Evolutionary conservation across 228 moss, liverwort and hornwort species (phyloP).

Genomic region (Sphagnum fallax): DNA sequence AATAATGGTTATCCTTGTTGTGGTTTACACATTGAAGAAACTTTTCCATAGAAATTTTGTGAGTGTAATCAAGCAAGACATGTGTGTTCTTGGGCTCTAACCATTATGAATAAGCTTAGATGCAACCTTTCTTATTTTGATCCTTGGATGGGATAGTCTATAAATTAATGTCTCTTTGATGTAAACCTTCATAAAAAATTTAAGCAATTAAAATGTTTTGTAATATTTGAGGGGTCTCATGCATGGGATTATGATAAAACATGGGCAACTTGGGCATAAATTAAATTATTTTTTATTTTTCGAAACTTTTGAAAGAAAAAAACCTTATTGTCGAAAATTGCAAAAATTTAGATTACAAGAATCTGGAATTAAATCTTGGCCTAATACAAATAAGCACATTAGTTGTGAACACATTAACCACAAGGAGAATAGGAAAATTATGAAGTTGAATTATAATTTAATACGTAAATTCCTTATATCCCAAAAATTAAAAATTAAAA

Average conservation of each 20-base stretch:
- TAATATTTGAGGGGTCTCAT: neutral
- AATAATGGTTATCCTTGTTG: neutral
- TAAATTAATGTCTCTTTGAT: neutral
- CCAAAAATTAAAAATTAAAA: too few species aligned
- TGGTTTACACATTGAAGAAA: neutral
- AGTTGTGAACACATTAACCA: too few species aligned
- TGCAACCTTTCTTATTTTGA: neutral
- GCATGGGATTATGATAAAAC: neutral
- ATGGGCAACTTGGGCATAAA: too few species aligned
- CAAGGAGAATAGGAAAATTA: too few species aligned
- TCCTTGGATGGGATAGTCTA: neutral
- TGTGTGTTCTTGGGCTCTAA: neutral
- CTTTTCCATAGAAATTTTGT: neutral
- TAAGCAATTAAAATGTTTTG: neutral
- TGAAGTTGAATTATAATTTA: too few species aligned
- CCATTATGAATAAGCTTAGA: neutral
- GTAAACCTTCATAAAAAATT: neutral
- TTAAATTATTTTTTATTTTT: too few species aligned
- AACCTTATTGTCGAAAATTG: too few species aligned
- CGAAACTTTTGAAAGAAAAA: too few species aligned
- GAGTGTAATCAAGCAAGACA: neutral
- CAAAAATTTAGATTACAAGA: too few species aligned
- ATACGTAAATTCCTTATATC: too few species aligned
- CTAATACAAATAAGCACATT: too few species aligned
- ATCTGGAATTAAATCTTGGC: too few species aligned